A percentile compares a stretch with the other conserved stretches of the same genome.
Conservation (phyloP, 805 yeast genomes). For the Wickerhamiella sorbophila region DNA sequence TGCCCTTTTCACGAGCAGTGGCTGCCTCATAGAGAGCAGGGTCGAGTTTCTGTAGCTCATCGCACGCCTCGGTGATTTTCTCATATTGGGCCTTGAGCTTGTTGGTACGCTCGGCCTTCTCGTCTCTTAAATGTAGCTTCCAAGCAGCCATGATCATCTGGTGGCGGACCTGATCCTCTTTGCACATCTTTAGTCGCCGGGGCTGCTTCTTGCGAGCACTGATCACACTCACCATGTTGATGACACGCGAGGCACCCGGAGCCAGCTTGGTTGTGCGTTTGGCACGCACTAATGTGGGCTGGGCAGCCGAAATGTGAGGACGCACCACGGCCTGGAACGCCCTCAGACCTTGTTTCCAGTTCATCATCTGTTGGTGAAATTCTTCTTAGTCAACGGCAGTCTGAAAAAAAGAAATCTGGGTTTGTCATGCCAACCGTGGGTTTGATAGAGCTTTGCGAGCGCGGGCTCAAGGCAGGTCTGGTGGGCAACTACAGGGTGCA, state of each 20-base stretch:
- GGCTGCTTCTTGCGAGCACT: conserved; percentile 87
- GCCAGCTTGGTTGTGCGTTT: conserved; percentile 36
- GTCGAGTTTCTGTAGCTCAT: conserved; percentile 34
- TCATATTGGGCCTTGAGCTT: conserved; percentile 41
- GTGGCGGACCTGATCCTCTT: conserved; percentile 78
- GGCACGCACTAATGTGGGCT: conserved; percentile 22
- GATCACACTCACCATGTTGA: conserved; percentile 59
- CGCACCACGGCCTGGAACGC: neutral
- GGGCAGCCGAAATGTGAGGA: conserved; percentile 3
- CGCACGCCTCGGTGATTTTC: conserved; percentile 57
- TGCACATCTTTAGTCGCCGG: conserved; percentile 51
- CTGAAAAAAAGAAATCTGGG: neutral
- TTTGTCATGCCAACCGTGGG: neutral
- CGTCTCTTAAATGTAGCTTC: conserved; percentile 44
- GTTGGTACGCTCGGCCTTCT: conserved; percentile 28
- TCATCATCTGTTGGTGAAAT: neutral
- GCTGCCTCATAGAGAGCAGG: conserved; percentile 51
- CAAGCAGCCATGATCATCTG: conserved; percentile 73
- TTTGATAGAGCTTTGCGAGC: neutral
- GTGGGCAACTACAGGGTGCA: neutral
- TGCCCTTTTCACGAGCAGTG: conserved; percentile 37
- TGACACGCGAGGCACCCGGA: conserved; percentile 35
- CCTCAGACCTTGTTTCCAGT: neutral
- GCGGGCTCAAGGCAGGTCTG: neutral
- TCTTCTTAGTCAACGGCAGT: neutral